Conservation (phyloP, 306 rosid genomes). For the Dryas alaskensis region DNA sequence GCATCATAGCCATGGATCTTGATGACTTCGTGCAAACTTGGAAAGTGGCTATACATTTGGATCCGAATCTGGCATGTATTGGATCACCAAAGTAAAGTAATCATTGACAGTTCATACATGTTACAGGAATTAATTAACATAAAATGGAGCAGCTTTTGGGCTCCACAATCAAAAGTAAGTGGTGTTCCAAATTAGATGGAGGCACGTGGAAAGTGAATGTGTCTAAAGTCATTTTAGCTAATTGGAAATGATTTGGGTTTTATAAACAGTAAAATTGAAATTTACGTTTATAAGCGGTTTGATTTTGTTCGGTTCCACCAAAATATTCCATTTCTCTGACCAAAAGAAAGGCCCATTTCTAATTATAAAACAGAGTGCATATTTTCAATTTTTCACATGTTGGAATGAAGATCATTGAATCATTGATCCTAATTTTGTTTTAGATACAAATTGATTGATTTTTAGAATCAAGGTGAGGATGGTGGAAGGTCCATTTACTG, state of each 20-base stretch:
- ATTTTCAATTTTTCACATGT: background rate
- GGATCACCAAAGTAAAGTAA: slow-evolving; percentile 1
- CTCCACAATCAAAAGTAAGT: slow-evolving; percentile 9
- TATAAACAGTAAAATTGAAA: background rate
- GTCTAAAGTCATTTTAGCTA: background rate
- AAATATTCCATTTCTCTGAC: too few relatives aligned
- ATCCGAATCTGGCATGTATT: background rate
- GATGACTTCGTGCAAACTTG: slow-evolving; percentile 3
- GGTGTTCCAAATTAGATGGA: slow-evolving; percentile 24
- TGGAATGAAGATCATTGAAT: background rate
- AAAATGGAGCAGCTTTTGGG: background rate
- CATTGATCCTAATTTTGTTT: background rate
- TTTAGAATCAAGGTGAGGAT: background rate
- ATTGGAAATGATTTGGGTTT: slow-evolving; percentile 9
- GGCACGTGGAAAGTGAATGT: slow-evolving; percentile 23
- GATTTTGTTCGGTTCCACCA: too few relatives aligned
- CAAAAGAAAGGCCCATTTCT: background rate
- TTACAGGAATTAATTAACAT: slow-evolving; percentile 5
- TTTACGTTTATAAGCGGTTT: background rate
- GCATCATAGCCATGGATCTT: background rate
- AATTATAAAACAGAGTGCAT: background rate
- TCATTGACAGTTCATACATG: slow-evolving; percentile 18
- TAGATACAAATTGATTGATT: background rate
- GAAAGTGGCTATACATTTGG: background rate
- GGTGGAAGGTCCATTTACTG: slow-evolving; percentile 34